Base-by-base conservation (phyloP, 352 stramenopile species). In the Pseudoperonospora humuli region DNA sequence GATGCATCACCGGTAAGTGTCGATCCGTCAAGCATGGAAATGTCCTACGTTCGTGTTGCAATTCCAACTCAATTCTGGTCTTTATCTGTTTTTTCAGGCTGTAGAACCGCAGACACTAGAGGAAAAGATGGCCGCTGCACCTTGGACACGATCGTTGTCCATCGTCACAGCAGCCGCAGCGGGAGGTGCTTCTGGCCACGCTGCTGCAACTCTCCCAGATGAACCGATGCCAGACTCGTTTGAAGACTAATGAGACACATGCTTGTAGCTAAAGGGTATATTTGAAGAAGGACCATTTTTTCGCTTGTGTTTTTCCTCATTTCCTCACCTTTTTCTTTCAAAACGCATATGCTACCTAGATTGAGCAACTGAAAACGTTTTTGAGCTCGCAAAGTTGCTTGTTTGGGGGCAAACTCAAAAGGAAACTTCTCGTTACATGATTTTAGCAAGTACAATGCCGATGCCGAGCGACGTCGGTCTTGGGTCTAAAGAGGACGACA, bases 401-500 rank as follows among this genome's bases (percentile, higher is more conserved):
- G 25, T 39, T 38, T 6, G n/a, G 9, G 25, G 26, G 21, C 9
- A 39, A 29, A 40, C 50, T 27, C 2, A 43, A 53, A 60, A 54
- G 38, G 45, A 60, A 55, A 50, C 33, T 42, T 45, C 45, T 11
- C 36, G 35, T 47, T 47, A 28, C 35, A 41, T 52, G 37, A 54
- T 38, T 47, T 53, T 54, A 29, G 5, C 28, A 31, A 11, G 9
- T 19, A 48, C 24, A 19, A 37, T 32, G 26, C 26, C 42, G 2
- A 33, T 59, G 37, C 26, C 57, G 27, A 64, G 49, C 36, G 39
- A 67, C 28, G 44, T 45, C 17, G 53, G 44, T 15, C 26, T 65
- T 17, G 45, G 51, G 31, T 61, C 51, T 26, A 54, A 54, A 23
- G 67, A 75, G 23, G 57, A 75, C 44, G 68, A 80, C 40, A 65